Conservation (phyloP, 768 basidiomycete species). For the Xerocomellus amylosporus region DNA sequence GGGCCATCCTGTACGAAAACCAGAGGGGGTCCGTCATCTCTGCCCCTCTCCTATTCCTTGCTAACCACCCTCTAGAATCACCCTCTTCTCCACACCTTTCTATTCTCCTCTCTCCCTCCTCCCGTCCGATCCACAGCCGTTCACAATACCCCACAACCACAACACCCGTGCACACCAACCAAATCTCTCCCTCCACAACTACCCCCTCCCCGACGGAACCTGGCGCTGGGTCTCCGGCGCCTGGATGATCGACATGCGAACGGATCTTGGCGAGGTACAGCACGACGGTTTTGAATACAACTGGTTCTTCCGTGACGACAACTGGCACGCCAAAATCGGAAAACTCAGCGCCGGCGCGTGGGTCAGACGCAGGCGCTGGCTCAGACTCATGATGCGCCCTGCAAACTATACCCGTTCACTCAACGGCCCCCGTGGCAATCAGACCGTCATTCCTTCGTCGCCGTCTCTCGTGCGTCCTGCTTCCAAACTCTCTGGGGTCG, state of each 20-base stretch:
- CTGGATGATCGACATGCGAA: constrained; percentile 91
- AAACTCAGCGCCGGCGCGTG: constrained; percentile 61
- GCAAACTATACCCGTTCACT: constrained; percentile 27
- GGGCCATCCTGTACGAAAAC: constrained; percentile 81
- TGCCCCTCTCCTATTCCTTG: neutral
- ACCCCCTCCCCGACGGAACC: constrained; percentile 73
- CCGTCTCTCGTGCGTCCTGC: constrained; percentile 17
- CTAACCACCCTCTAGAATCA: constrained; percentile 42
- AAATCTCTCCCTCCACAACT: constrained; percentile 55
- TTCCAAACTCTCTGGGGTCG: constrained; percentile 17
- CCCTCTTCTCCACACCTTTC: constrained; percentile 66
- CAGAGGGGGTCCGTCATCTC: constrained; percentile 63
- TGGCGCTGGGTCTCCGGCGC: constrained; percentile 79
- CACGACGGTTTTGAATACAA: constrained; percentile 88
- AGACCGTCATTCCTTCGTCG: neutral
- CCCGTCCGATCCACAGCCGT: constrained; percentile 70
- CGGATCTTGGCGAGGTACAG: constrained; percentile 69
- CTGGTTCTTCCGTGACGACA: constrained; percentile 62
- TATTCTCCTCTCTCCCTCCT: constrained; percentile 71
- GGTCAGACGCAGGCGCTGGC: constrained; percentile 80
- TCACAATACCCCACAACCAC: constrained; percentile 54
- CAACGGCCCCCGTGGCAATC: neutral
- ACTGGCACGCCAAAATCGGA: constrained; percentile 67
- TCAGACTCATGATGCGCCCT: constrained; percentile 80
- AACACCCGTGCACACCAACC: constrained; percentile 46